Base-by-base conservation (phyloP, 2,329 filamentous ascomycete species). In the Aspergillus pseudoterreus region DNA sequence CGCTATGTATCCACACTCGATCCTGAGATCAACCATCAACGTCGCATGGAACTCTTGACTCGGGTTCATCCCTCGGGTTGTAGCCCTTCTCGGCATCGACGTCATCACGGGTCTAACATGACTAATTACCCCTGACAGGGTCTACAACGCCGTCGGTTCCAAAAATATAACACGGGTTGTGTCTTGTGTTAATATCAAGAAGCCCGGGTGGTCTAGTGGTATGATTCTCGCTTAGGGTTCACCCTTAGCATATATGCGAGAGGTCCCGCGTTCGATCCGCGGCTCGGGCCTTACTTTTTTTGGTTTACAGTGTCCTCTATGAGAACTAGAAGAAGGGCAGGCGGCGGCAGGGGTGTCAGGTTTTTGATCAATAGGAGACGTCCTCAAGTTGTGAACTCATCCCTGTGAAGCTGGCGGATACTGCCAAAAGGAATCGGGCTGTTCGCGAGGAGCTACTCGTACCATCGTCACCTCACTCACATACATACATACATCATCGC, bases 221-320 rank as follows among this genome's bases (percentile, higher is more conserved):
- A 84, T 84, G 81, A 84, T 85, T 84, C 81, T 82, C 81, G 82
- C 82, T 84, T 84, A 84, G 82, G 82, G 82, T 30, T 49, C 54
- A 58, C 55, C 59, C 49, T 42, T 55, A 53, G 56, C 57, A 55
- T 57, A 56, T 51, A 46, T 61, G 59, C 59, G 58, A 63, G 61
- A 62, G 58, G 59, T 62, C 59, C 60, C 60, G 60, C 60, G 49
- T 58, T 57, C 58, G 55, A 57, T 56, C 52, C 52, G 52, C 55
- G 55, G 54, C 54, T 58, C 56, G 51, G 56, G 57, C 50, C 56
- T 3, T 27, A 36, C 14, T 30, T 21, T 51, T 46, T 44, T 19
- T 19, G 19, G 45, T 49, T 33, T 43, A 35, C 43, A 33, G 19
- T 42, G 19, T 42, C 41, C 39, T 11, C 8, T 30, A 10, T 30